Conservation (phyloP, 139 green algal genomes). For the Pleodorina starrii region DNA sequence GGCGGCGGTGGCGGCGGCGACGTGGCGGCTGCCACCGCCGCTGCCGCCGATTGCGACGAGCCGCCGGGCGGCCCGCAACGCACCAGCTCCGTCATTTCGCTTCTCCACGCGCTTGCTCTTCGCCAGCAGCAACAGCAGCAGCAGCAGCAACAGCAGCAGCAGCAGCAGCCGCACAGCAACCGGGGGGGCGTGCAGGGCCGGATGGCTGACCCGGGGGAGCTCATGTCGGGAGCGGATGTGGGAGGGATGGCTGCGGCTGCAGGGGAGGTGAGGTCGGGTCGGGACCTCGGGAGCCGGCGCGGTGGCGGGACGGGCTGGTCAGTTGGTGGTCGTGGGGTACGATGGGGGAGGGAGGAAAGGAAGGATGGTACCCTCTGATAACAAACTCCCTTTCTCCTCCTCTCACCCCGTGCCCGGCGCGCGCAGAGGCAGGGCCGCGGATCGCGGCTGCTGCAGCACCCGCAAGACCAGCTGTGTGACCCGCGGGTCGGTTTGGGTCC, state of each 20-base stretch:
- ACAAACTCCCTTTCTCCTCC: too few relatives aligned
- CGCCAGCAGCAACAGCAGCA: conserved; percentile 33
- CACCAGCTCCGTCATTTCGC: conserved; percentile 19
- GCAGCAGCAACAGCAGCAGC: not conserved
- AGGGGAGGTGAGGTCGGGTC: conserved; percentile 29
- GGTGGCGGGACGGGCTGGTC: too few relatives aligned
- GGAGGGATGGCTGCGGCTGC: not conserved
- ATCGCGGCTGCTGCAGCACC: not conserved
- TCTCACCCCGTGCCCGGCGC: too few relatives aligned
- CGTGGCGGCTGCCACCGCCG: not conserved
- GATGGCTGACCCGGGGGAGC: not conserved
- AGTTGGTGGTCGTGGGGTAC: too few relatives aligned
- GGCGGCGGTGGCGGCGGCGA: not conserved
- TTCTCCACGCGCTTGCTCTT: conserved; percentile 35
- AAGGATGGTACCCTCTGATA: too few relatives aligned
- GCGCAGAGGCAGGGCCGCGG: too few relatives aligned
- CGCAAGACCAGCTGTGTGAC: not conserved
- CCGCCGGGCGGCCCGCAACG: not conserved
- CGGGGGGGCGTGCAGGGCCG: not conserved
- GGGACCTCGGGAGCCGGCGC: too few relatives aligned
- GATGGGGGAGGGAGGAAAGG: too few relatives aligned
- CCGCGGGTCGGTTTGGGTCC: too few relatives aligned
- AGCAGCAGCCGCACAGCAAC: not conserved
- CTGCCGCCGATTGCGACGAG: not conserved
- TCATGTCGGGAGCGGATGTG: not conserved